Percentiles rank a stretch among this genome's conserved stretches.
phyloP scores from a whole-genome alignment of 192 early-diverging fungal species.

The Pilobolus umbonatus region DNA sequence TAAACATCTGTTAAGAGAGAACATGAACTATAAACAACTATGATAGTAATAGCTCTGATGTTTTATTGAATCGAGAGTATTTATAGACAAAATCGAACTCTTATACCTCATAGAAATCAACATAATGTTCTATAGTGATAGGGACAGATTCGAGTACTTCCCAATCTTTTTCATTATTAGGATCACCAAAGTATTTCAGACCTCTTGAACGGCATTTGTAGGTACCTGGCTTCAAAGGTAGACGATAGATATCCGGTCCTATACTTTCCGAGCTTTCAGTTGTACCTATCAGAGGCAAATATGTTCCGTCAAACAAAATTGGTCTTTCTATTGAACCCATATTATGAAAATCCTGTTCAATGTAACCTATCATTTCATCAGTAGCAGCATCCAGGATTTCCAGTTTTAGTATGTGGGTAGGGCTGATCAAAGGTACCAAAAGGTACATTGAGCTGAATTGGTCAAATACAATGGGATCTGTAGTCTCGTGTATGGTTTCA shows the following conservation, averaged over 20 bases:
- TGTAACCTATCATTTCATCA: constrained; percentile 13
- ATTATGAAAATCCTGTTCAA: constrained; percentile 3
- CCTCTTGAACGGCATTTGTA: constrained; percentile 24
- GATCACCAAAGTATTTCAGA: constrained; percentile 29
- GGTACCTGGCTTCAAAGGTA: constrained; percentile 18
- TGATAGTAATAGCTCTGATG: too few relatives aligned
- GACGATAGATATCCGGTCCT: background rate
- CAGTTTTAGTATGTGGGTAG: constrained; percentile 16
- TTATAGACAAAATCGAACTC: too few relatives aligned
- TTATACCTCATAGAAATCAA: too few relatives aligned
- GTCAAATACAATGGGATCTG: constrained; percentile 6
- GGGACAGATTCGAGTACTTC: constrained; percentile 17
- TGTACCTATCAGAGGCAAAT: constrained; percentile 14
- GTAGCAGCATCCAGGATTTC: constrained; percentile 19
- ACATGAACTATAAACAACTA: too few relatives aligned
- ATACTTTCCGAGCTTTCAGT: constrained; percentile 1
- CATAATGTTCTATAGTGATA: too few relatives aligned
- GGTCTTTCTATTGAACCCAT: constrained; percentile 25
- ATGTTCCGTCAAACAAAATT: background rate
- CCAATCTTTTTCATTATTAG: constrained; percentile 16
- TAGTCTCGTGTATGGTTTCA: constrained; percentile 1
- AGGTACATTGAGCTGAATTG: constrained; percentile 3
- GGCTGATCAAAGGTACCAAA: constrained; percentile 11
- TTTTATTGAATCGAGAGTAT: too few relatives aligned
- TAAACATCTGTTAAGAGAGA: too few relatives aligned